Evolutionary conservation across 352 stramenopile species (phyloP).

Genomic region (Pythium chondricola): DNA sequence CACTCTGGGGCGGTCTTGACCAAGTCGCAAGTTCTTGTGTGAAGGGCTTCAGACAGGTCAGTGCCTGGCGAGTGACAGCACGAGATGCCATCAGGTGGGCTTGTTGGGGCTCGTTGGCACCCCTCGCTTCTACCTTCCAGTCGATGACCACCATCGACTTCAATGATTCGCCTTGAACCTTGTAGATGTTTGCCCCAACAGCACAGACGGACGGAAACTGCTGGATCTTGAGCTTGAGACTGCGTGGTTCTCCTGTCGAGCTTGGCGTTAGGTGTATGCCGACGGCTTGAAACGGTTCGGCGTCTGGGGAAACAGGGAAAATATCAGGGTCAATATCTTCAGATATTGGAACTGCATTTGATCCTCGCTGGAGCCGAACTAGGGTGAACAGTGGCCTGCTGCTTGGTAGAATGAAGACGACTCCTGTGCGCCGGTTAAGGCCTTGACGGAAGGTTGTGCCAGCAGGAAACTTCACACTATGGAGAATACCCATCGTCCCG

Average conservation of each 20-base stretch:
- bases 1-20: constrained; percentile 5
- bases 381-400: constrained; percentile 5
- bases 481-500: constrained; percentile 4
- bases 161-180: constrained; percentile 21
- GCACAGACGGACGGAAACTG: constrained; percentile 23
- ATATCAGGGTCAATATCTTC: neutral
- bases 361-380: neutral
- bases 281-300: constrained; percentile 1
- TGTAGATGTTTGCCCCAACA: constrained; percentile 18
- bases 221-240: constrained; percentile 13
- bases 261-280: constrained; percentile 1
- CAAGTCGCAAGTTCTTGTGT: constrained; percentile 7
- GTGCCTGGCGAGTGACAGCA: neutral
- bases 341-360: neutral
- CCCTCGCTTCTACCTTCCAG: constrained; percentile 11
- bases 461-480: constrained; percentile 4
- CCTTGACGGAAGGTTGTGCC: neutral
- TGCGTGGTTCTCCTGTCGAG: neutral
- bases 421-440: neutral
- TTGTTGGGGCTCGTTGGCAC: constrained; percentile 15
- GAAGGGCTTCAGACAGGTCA: constrained; percentile 9
- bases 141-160: constrained; percentile 12
- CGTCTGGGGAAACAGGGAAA: constrained; percentile 15
- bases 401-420: constrained; percentile 1
- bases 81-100: constrained; percentile 19